Percentiles rank a stretch among this genome's conserved stretches.
Evolutionary conservation across 1,139 yeast species (phyloP).

Genomic region (Neolecta irregularis): DNA sequence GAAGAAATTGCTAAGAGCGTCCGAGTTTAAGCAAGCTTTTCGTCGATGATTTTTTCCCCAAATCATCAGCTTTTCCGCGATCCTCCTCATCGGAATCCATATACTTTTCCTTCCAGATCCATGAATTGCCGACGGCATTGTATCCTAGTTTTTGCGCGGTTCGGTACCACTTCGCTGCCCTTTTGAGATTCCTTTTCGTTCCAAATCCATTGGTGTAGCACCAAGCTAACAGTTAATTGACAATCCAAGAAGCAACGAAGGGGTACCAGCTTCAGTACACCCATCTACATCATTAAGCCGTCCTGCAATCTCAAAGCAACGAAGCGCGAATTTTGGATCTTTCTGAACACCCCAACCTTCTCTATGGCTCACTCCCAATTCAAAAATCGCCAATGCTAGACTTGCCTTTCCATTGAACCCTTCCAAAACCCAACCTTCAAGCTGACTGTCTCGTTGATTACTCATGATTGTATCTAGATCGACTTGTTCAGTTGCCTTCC

Average conservation of each 20-base stretch:
- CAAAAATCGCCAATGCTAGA: slow-evolving; percentile 33
- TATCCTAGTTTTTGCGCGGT: slow-evolving; percentile 52
- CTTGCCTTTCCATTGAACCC: slow-evolving; percentile 18
- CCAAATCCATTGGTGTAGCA: slow-evolving; percentile 44
- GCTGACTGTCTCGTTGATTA: neutral
- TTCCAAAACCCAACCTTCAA: neutral
- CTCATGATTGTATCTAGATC: slow-evolving; percentile 13
- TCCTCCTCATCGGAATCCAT: no score
- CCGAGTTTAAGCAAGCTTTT: no score
- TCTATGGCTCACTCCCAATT: slow-evolving; percentile 45
- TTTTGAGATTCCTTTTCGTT: slow-evolving; percentile 41
- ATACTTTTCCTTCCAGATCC: slow-evolving; percentile 68
- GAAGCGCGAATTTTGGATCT: slow-evolving; percentile 45
- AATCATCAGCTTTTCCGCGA: no score
- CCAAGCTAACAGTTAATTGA: no score
- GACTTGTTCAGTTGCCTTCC: slow-evolving; percentile 31
- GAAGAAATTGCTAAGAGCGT: no score
- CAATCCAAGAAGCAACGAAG: no score
- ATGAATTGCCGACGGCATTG: slow-evolving; percentile 51
- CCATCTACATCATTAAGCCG: slow-evolving; percentile 56
- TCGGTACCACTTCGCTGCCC: slow-evolving; percentile 62
- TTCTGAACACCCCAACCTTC: slow-evolving; percentile 45
- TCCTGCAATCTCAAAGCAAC: slow-evolving; percentile 50
- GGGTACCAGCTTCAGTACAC: slow-evolving; percentile 55
- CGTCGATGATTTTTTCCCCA: no score